phyloP scores from a whole-genome alignment of 805 yeast genomes.

The Nakazawaea ambrosiae region DNA sequence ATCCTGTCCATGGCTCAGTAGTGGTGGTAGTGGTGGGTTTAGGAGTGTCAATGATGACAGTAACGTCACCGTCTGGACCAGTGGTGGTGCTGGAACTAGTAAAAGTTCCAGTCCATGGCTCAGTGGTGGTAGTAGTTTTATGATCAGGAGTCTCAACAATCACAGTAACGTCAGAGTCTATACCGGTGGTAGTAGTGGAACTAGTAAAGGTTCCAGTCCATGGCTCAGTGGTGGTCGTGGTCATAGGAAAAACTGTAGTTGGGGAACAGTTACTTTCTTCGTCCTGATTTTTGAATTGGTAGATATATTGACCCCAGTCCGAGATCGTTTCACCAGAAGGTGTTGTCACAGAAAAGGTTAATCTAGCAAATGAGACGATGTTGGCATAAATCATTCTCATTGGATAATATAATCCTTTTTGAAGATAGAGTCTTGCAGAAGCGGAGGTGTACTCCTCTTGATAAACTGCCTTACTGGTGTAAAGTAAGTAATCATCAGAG shows the following conservation, averaged over 20 bases:
- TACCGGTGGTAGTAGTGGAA: background rate
- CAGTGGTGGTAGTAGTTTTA: background rate
- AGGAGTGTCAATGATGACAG: background rate
- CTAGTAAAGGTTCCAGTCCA: background rate
- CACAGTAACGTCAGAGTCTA: background rate
- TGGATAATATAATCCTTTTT: slow-evolving; percentile 21
- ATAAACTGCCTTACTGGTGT: background rate
- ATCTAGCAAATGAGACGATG: slow-evolving; percentile 13
- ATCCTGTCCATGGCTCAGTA: background rate
- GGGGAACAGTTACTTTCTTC: background rate
- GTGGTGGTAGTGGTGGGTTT: background rate
- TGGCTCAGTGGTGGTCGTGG: background rate
- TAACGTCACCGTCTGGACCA: background rate
- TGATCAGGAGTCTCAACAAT: background rate
- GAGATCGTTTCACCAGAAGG: slow-evolving; percentile 18
- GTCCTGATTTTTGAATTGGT: background rate
- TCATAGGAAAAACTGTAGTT: background rate
- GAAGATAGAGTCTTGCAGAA: background rate
- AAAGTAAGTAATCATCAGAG: background rate
- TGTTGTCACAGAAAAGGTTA: slow-evolving; percentile 15
- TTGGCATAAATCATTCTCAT: slow-evolving; percentile 20
- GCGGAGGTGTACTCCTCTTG: slow-evolving; percentile 1
- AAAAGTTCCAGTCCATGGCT: background rate
- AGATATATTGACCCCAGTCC: slow-evolving; percentile 8
- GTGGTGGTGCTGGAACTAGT: background rate